Evolutionary conservation across 768 basidiomycete species (phyloP).

Genomic region (Lentinus tigrinus): DNA sequence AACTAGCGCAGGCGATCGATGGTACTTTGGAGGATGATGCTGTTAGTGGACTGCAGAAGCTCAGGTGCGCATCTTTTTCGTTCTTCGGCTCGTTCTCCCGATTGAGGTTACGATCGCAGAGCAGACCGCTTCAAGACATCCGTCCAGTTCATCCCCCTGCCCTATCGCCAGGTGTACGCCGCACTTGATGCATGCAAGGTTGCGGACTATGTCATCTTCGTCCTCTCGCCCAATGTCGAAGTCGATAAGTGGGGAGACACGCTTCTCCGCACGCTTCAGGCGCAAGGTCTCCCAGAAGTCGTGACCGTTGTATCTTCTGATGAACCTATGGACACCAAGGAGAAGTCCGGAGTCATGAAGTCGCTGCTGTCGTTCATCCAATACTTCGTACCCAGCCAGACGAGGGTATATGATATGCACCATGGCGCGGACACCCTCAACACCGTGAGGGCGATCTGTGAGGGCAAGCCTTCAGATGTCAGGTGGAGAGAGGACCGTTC

Average conservation of each 20-base stretch:
- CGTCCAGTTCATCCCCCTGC: constrained; percentile 81
- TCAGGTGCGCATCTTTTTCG: constrained; percentile 52
- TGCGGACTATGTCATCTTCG: constrained; percentile 87
- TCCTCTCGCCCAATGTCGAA: constrained; percentile 78
- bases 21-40: constrained; percentile 51
- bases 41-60: constrained; percentile 57
- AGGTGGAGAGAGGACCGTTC: constrained; percentile 81
- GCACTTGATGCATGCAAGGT: constrained; percentile 83
- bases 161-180: constrained; percentile 68
- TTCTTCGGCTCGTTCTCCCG: not conserved
- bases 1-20: constrained; percentile 62
- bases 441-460: constrained; percentile 75
- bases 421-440: constrained; percentile 63
- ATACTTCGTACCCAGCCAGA: constrained; percentile 88
- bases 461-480: constrained; percentile 78
- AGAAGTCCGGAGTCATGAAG: constrained; percentile 68
- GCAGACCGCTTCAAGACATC: constrained; percentile 90
- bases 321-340: constrained; percentile 54
- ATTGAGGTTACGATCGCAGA: constrained; percentile 38
- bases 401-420: constrained; percentile 73
- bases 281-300: constrained; percentile 86
- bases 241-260: constrained; percentile 87
- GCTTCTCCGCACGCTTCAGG: constrained; percentile 82
- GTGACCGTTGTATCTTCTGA: constrained; percentile 66
- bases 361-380: constrained; percentile 92